Evolutionary conservation across 148 eudicot species (phyloP), one percentile per base, ranked within the genome.

Genomic region (Dysphania ambrosioides): DNA sequence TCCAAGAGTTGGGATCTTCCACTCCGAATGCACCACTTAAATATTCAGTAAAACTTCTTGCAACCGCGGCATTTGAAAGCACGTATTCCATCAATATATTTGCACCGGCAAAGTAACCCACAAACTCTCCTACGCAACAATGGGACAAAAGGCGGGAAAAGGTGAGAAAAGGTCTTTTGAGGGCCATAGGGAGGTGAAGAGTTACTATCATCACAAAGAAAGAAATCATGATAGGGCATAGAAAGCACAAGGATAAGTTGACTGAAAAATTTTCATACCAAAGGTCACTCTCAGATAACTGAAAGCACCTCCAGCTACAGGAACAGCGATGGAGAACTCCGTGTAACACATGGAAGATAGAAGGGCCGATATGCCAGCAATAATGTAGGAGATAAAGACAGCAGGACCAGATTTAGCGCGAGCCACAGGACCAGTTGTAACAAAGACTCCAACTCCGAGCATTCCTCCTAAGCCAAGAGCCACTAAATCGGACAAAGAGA

Each of bases 371-470:
- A 87, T 34, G 3, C 85, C 97, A 32, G 97, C 97, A 40, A 91
- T 81, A 63, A 85, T 75, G 73, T 89, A 91, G 2, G 97, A 91
- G 34, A 91, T 67, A 78, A 89, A 79, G 42, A 91, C 87, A 2
- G 93, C 80, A 71, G 97, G 97, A 34, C 97, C 93, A 26, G 97
- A 78, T 29, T 63, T 68, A 26, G 72, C 12, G 19, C 61, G 79
- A 40, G 91, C 90, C 30, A 86, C 97, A 3, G 69, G 85, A 27
- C 97, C 97, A 36, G 91, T 89, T 2, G 91, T 89, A 44, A 89
- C 97, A 73, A 91, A 91, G 38, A 91, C 93, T 42, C 97, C 93
- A 67, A 83, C 97, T 8, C 97, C 97, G 29, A 91, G 90, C 97
- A 91, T 91, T 72, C 97, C 97, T 21, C 97, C 93, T 7, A 88